Conservation (phyloP, 1,139 yeast genomes). For the Nakaseomyces bracarensis region DNA sequence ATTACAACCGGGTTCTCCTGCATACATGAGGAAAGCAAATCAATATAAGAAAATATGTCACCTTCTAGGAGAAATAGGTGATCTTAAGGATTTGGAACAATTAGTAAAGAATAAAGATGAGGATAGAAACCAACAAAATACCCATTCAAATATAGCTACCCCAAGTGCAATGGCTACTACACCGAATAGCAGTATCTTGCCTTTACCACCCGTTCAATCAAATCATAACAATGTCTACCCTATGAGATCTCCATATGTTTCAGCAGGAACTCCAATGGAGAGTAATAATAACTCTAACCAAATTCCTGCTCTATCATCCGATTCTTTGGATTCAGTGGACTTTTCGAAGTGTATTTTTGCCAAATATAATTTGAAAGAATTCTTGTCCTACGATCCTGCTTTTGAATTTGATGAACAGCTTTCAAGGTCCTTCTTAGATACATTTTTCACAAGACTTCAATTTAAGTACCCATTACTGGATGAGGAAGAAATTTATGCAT, state of each 20-base stretch:
- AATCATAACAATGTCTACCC: background rate
- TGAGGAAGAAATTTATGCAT: slow-evolving; percentile 40
- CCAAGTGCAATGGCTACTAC: background rate
- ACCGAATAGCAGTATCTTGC: background rate
- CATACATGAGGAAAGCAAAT: slow-evolving; percentile 28
- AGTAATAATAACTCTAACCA: slow-evolving; percentile 13
- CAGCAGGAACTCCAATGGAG: slow-evolving; percentile 3
- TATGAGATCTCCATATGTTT: slow-evolving; percentile 1
- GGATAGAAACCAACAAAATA: slow-evolving; percentile 2
- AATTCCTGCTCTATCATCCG: slow-evolving; percentile 25
- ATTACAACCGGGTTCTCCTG: slow-evolving; percentile 26
- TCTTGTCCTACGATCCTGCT: slow-evolving; percentile 39
- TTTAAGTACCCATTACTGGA: slow-evolving; percentile 44
- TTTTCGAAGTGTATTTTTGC: slow-evolving; percentile 36
- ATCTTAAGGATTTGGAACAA: slow-evolving; percentile 13
- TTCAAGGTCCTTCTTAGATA: slow-evolving; percentile 40
- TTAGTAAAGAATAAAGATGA: slow-evolving; percentile 5
- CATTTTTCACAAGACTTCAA: slow-evolving; percentile 44
- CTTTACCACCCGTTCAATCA: slow-evolving; percentile 1
- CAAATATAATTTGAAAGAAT: slow-evolving; percentile 38
- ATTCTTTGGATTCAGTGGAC: slow-evolving; percentile 34
- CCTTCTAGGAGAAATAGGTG: slow-evolving; percentile 22
- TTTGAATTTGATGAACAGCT: slow-evolving; percentile 40
- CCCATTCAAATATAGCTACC: background rate
- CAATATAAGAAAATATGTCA: slow-evolving; percentile 40